A percentile compares a stretch with the other conserved stretches of the same genome.
These are phyloP conservation scores for Catunica adiposa DNA, from an alignment of 2,329 filamentous ascomycete genomes.

Conservation along the genomic window DNA sequence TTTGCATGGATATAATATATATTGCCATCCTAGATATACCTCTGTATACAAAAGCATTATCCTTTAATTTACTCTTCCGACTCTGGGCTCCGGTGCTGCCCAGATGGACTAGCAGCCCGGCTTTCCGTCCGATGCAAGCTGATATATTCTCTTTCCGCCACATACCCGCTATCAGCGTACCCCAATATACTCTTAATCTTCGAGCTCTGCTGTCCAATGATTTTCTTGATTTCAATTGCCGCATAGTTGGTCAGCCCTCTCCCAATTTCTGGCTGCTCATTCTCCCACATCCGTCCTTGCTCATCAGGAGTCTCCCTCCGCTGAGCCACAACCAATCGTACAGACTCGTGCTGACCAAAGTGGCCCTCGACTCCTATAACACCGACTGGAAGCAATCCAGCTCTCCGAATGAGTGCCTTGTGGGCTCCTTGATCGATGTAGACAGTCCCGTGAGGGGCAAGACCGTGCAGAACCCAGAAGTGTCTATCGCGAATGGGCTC, in stretches of 20 bases:
- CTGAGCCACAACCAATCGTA: conserved; percentile 68
- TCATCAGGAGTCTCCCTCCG: conserved; percentile 27
- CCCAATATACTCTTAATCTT: conserved; percentile 69
- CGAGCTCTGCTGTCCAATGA: conserved; percentile 67
- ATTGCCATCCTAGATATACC: background rate
- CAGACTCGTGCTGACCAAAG: conserved; percentile 86
- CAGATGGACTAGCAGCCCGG: conserved; percentile 24
- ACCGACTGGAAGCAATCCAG: conserved; percentile 77
- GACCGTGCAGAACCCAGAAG: conserved; percentile 92
- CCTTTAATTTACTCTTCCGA: background rate
- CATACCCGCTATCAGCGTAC: conserved; percentile 89
- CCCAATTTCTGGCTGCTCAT: conserved; percentile 55
- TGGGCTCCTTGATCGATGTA: conserved; percentile 89
- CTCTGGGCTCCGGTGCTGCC: background rate
- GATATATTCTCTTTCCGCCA: conserved; percentile 75
- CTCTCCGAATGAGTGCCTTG: conserved; percentile 63
- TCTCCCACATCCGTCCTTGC: conserved; percentile 33
- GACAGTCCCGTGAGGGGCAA: conserved; percentile 74
- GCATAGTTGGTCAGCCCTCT: conserved; percentile 86
- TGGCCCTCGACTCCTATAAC: conserved; percentile 75
- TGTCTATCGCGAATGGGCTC: conserved; percentile 82
- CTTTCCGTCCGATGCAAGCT: conserved; percentile 49
- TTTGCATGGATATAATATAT: background rate
- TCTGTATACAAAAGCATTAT: too few relatives aligned
- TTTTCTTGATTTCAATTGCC: conserved; percentile 63